Percentiles rank a stretch among this genome's conserved stretches.
Conservation (phyloP, 1,284 basidiomycete species). For the Pyrrhoderma noxium region DNA sequence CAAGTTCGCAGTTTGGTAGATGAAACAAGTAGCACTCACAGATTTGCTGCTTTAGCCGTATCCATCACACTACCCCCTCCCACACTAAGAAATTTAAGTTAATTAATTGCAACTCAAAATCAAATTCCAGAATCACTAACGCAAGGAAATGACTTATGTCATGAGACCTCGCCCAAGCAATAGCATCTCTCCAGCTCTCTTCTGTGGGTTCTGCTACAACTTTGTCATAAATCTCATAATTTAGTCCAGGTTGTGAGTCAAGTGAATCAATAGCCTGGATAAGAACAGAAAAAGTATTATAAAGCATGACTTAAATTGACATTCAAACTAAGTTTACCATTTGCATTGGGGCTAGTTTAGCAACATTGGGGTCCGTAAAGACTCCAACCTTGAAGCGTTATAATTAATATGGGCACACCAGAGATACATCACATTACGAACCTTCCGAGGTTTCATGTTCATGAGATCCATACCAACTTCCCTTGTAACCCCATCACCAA, state of each 20-base stretch:
- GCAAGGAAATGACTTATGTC: constrained; percentile 94
- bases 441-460: constrained; percentile 83
- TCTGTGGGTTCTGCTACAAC: constrained; percentile 91
- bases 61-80: constrained; percentile 96
- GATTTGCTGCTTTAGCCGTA: constrained; percentile 87
- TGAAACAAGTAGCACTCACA: constrained; percentile 42
- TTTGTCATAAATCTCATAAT: constrained; percentile 80
- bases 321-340: constrained; percentile 36
- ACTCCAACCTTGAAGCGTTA: constrained; percentile 70
- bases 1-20: constrained; percentile 6
- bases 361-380: constrained; percentile 86
- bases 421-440: constrained; percentile 25
- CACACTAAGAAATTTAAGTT: constrained; percentile 44
- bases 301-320: neutral
- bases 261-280: constrained; percentile 70
- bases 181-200: constrained; percentile 80
- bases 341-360: constrained; percentile 77
- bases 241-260: constrained; percentile 62
- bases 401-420: constrained; percentile 9
- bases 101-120: neutral
- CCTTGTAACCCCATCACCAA: constrained; percentile 81
- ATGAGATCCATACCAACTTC: constrained; percentile 94
- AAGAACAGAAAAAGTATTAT: constrained; percentile 7
- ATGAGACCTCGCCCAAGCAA: constrained; percentile 78
- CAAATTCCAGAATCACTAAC: constrained; percentile 35